Base-by-base conservation (phyloP, 208 protist species). In the Crithidia sp. region DNA sequence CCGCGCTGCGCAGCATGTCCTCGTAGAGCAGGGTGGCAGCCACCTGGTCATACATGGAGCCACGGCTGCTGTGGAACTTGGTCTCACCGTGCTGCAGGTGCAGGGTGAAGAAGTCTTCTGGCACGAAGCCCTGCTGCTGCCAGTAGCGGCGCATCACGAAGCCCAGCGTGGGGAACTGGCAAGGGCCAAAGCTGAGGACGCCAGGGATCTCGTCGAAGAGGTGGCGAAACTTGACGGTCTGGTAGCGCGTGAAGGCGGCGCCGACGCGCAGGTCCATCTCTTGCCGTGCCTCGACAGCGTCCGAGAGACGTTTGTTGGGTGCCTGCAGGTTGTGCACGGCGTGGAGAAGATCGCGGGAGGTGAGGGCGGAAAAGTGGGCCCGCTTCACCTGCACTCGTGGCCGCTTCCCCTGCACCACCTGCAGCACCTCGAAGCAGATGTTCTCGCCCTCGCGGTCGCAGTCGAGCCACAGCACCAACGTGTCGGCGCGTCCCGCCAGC, bases 391-490 rank as follows among this genome's bases (percentile, higher is more conserved):
- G 49, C 67, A 95, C 74, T 7, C 75, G 74, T 5, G 69, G 70
- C 56, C 90, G 91, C 63, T 81, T 81, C 2, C 49, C 56, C 53
- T 77, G 74, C 19, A 86, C 89, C 37, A 95, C 83, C 43, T 92
- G 67, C 8, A 99, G 76, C 37, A 99, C 96, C 85, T 99, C 98
- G 76, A 99, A 99, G 76, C 95, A 98, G 71, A 99, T 99, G 82
- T 99, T 99, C 79, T 99, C 97, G 5, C 98, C 98, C 69, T 99
- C 98, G 7, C 97, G 82, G 74, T 99, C 98, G 72, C 97, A 99
- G 74, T 99, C 98, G 10, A 99, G 89, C 91, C 95, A 98, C 55
- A 99, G 83, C 16, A 98, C 87, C n/a, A 99, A 82, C 60, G 85
- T 76, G 61, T 88, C 73, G 36, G 86, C 84, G 10, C 88, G 88